phyloP scores from a whole-genome alignment of 768 basidiomycete species.

The Psilocybe cyanescens region DNA sequence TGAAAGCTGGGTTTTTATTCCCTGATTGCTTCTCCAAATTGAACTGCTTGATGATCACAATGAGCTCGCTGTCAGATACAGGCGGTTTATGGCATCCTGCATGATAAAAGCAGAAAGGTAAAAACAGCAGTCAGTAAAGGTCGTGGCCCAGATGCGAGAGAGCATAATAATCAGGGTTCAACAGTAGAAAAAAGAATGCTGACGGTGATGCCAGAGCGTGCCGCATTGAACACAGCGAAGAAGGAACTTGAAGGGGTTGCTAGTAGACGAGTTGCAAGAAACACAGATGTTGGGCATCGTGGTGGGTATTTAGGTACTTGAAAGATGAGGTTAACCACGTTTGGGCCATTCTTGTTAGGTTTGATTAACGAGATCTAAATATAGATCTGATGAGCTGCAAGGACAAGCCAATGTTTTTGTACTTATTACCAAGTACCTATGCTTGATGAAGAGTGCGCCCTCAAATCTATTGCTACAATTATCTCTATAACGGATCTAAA shows the following conservation, averaged over 20 bases:
- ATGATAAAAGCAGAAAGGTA: background rate
- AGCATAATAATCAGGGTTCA: background rate
- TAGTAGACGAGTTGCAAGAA: slow-evolving; percentile 27
- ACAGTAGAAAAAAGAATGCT: slow-evolving; percentile 10
- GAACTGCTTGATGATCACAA: slow-evolving; percentile 29
- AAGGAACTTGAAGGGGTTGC: slow-evolving; percentile 33
- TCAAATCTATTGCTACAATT: no score
- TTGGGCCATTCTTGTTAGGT: background rate
- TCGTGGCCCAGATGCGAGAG: no score
- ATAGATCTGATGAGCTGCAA: no score
- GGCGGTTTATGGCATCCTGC: slow-evolving; percentile 41
- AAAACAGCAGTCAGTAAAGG: background rate
- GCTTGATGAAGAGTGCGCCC: no score
- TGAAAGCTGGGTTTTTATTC: slow-evolving; percentile 5
- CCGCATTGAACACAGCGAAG: slow-evolving; percentile 35
- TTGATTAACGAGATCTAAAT: no score
- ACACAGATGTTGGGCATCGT: slow-evolving; percentile 22
- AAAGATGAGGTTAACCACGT: background rate
- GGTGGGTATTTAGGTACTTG: background rate
- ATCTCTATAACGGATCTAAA: no score
- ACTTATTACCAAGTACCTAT: no score
- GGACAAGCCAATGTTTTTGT: no score
- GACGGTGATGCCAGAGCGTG: slow-evolving; percentile 40
- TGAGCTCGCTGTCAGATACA: slow-evolving; percentile 33
- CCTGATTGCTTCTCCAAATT: slow-evolving; percentile 11